Conservation (phyloP, 169 alveolate species). For the Blepharisma undulans region DNA sequence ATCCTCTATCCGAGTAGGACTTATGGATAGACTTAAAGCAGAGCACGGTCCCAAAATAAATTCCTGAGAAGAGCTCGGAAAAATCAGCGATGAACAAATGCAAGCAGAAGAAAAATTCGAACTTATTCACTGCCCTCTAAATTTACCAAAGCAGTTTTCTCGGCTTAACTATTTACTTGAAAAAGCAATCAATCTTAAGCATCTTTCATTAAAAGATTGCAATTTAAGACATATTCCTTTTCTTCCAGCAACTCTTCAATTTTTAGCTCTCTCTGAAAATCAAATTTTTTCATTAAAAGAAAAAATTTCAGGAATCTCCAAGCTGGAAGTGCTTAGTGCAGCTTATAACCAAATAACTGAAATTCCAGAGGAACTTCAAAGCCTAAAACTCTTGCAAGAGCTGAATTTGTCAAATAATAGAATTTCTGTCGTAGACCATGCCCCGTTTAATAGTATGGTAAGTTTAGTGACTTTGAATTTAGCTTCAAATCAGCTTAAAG, state of each 20-base stretch:
- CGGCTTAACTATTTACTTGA: background rate
- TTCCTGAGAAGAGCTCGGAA: background rate
- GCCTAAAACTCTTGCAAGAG: background rate
- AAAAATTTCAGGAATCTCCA: background rate
- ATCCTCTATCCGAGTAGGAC: background rate
- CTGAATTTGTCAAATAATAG: background rate
- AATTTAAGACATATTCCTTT: background rate
- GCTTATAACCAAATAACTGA: conserved; percentile 7
- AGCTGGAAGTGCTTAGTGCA: background rate
- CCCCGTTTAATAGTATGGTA: background rate
- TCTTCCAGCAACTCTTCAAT: background rate
- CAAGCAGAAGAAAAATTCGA: background rate
- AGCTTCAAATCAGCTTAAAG: background rate
- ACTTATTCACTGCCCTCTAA: background rate
- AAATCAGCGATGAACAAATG: background rate
- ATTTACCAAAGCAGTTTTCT: background rate
- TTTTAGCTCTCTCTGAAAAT: background rate
- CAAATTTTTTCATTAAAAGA: background rate
- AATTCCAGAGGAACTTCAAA: background rate
- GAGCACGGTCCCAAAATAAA: background rate
- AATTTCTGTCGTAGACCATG: background rate
- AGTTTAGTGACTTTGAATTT: background rate
- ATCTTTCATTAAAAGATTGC: background rate
- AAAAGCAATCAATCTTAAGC: background rate
- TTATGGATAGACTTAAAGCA: background rate